These are phyloP conservation scores for Rhododendron molle DNA, from an alignment of 148 eudicot genomes.

Conservation along the genomic window DNA sequence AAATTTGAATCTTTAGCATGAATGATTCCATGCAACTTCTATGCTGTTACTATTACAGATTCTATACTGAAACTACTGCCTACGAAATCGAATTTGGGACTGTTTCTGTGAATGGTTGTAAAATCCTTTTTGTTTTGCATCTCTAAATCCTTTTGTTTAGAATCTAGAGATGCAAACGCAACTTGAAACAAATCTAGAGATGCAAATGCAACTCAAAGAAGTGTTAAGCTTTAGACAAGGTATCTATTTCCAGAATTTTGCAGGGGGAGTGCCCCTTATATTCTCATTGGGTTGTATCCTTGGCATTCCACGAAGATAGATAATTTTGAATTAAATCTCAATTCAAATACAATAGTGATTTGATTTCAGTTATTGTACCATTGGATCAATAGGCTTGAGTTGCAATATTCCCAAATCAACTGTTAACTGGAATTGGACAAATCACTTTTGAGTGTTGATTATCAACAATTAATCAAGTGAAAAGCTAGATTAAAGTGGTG, in stretches of 20 bases:
- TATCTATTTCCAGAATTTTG: neutral
- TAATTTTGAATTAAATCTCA: too few species aligned
- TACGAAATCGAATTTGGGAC: neutral
- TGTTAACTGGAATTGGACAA: neutral
- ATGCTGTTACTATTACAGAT: neutral
- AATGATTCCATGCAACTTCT: neutral
- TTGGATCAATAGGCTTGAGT: too few species aligned
- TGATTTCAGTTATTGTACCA: too few species aligned
- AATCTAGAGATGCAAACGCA: neutral
- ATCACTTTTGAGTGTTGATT: neutral
- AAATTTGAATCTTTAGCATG: too few species aligned
- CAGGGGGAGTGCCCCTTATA: neutral
- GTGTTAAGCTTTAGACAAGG: neutral
- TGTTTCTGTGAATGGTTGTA: neutral
- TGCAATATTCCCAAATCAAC: neutral
- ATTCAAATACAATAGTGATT: too few species aligned
- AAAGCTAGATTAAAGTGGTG: neutral
- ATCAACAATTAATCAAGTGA: neutral
- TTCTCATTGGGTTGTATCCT: neutral
- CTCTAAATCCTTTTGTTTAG: neutral
- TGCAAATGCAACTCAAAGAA: neutral
- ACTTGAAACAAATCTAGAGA: too few species aligned
- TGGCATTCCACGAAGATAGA: neutral
- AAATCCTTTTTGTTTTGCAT: neutral
- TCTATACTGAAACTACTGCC: neutral